Percentiles rank a stretch among this genome's conserved stretches.
Evolutionary conservation across 1,284 basidiomycete genomes (phyloP).

Genomic region (Boletus coffeatus): DNA sequence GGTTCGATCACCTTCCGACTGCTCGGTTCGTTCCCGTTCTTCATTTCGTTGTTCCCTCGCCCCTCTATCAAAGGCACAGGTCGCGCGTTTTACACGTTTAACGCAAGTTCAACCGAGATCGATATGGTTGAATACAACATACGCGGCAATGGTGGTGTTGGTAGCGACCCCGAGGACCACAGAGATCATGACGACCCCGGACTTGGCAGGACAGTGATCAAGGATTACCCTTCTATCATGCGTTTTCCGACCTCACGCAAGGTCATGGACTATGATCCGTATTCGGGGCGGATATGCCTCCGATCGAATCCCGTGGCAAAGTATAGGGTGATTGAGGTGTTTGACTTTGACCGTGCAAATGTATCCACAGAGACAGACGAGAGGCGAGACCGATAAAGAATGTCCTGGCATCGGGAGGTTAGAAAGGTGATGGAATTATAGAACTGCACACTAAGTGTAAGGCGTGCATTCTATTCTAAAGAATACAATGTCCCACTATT

Average conservation of each 20-base stretch:
- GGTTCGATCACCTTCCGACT: constrained; percentile 13
- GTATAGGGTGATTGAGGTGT: constrained; percentile 12
- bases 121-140: constrained; percentile 17
- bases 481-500: background rate
- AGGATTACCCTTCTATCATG: constrained; percentile 11
- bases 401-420: background rate
- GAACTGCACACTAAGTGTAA: background rate
- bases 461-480: background rate
- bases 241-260: background rate
- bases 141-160: background rate
- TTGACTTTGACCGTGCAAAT: constrained; percentile 10
- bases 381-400: background rate
- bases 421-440: background rate
- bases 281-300: constrained; percentile 18
- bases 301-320: background rate
- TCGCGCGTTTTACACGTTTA: constrained; percentile 5
- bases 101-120: background rate
- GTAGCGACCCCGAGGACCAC: background rate
- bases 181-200: background rate
- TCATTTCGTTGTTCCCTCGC: constrained; percentile 1
- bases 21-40: constrained; percentile 5
- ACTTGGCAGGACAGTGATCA: background rate
- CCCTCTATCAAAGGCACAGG: constrained; percentile 17
- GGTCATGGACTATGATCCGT: constrained; percentile 22
- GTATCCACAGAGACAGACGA: background rate